Evolutionary conservation across 352 stramenopile species (phyloP).

Genomic region (Globisporangium echinulatum): DNA sequence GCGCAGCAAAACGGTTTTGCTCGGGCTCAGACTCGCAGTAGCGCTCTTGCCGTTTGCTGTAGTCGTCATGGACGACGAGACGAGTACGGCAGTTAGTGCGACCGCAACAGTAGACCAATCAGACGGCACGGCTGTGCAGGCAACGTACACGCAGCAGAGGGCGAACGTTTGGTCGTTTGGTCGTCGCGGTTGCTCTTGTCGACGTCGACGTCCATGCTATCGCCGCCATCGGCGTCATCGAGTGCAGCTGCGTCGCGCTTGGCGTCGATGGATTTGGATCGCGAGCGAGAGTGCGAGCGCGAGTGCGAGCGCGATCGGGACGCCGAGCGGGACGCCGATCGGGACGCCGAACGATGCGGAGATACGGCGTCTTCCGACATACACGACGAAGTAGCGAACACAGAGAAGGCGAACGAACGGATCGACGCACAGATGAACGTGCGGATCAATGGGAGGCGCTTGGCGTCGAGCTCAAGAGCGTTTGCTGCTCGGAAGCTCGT

Average conservation of each 20-base stretch:
- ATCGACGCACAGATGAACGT: too few relatives aligned
- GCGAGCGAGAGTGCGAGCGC: constrained; percentile 7
- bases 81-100: too few relatives aligned
- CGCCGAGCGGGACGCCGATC: background rate
- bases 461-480: too few relatives aligned
- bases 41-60: constrained; percentile 7
- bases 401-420: too few relatives aligned
- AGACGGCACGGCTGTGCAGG: background rate
- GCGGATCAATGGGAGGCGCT: too few relatives aligned
- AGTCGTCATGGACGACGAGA: background rate
- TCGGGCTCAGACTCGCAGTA: constrained; percentile 8
- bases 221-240: background rate
- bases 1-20: constrained; percentile 35
- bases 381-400: background rate
- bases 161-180: background rate
- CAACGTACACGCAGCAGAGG: constrained; percentile 1
- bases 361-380: constrained; percentile 5
- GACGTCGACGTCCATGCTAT: background rate
- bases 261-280: constrained; percentile 2
- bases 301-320: constrained; percentile 5
- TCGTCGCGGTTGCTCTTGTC: constrained; percentile 1
- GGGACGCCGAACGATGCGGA: background rate
- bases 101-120: background rate
- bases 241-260: background rate
- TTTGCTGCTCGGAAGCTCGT: too few relatives aligned